phyloP scores from a whole-genome alignment of 768 basidiomycete genomes.

The Holtermanniella nyarrowii region DNA sequence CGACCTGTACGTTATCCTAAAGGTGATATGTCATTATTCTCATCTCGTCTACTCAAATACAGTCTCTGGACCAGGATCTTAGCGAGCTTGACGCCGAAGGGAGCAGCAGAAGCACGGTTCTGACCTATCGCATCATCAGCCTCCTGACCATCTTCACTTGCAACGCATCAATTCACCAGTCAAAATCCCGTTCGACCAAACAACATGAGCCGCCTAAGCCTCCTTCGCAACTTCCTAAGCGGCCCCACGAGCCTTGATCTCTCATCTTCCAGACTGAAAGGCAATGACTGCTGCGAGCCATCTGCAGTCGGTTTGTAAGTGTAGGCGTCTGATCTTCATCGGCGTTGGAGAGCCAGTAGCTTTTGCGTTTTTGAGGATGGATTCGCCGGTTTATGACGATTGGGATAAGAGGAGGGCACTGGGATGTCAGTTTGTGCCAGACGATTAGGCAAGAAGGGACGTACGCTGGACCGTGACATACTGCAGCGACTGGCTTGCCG shows the following conservation, averaged over 20 bases:
- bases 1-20: too few relatives aligned
- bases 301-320: too few relatives aligned
- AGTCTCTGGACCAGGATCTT: too few relatives aligned
- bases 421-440: too few relatives aligned
- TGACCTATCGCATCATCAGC: conserved; percentile 60
- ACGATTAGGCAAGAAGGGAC: neutral
- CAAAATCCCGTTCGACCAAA: conserved; percentile 21
- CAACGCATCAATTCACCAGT: conserved; percentile 15
- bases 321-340: conserved; percentile 54
- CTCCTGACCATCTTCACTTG: conserved; percentile 48
- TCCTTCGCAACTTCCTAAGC: conserved; percentile 52
- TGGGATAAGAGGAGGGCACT: conserved; percentile 53
- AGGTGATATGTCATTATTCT: too few relatives aligned
- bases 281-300: conserved; percentile 44
- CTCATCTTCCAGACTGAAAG: conserved; percentile 52
- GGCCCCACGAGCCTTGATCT: conserved; percentile 20
- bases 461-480: conserved; percentile 77
- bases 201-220: conserved; percentile 50
- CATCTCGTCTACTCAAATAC: too few relatives aligned
- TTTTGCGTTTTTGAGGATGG: conserved; percentile 54
- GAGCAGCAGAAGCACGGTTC: conserved; percentile 58
- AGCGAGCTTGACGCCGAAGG: conserved; percentile 52
- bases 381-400: conserved; percentile 51
- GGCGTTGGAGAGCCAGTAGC: conserved; percentile 58
- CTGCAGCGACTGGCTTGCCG: conserved; percentile 54